Percentiles rank a stretch among this genome's conserved stretches.
Evolutionary conservation across 1,284 basidiomycete genomes (phyloP).

Genomic region (Bjerkandera adusta): DNA sequence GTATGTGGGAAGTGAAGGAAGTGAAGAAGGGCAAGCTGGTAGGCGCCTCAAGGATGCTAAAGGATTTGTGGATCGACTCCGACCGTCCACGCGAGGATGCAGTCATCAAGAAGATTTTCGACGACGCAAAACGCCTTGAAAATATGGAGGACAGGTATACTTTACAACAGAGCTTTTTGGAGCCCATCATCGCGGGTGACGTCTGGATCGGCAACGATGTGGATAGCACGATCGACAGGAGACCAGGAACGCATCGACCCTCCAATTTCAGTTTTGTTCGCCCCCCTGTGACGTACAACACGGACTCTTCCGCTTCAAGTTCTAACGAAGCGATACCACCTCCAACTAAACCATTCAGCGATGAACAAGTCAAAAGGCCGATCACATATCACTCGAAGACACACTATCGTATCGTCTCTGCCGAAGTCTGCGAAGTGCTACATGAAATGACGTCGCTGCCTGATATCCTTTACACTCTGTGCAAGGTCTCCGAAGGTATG

Average conservation of each 20-base stretch:
- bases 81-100: slow-evolving; percentile 5
- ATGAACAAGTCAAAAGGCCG: neutral
- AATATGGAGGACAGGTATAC: neutral
- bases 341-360: too few relatives aligned
- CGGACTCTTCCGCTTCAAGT: too few relatives aligned
- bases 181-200: slow-evolving; percentile 4
- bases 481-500: neutral
- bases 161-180: slow-evolving; percentile 1
- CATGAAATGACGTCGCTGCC: slow-evolving; percentile 2
- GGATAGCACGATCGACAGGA: too few relatives aligned
- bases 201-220: neutral
- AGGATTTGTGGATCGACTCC: slow-evolving; percentile 8
- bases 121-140: neutral
- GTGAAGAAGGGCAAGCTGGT: neutral
- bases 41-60: slow-evolving; percentile 7
- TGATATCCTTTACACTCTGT: neutral
- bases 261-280: too few relatives aligned
- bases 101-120: neutral
- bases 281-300: too few relatives aligned
- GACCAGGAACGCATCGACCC: too few relatives aligned
- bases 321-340: too few relatives aligned
- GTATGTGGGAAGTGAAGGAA: neutral
- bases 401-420: slow-evolving; percentile 14
- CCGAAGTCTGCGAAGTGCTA: slow-evolving; percentile 8
- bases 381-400: slow-evolving; percentile 1